Percentiles rank a stretch among this genome's conserved stretches.
Evolutionary conservation across 352 stramenopile species (phyloP).

Genomic region (Plasmopara viticola): DNA sequence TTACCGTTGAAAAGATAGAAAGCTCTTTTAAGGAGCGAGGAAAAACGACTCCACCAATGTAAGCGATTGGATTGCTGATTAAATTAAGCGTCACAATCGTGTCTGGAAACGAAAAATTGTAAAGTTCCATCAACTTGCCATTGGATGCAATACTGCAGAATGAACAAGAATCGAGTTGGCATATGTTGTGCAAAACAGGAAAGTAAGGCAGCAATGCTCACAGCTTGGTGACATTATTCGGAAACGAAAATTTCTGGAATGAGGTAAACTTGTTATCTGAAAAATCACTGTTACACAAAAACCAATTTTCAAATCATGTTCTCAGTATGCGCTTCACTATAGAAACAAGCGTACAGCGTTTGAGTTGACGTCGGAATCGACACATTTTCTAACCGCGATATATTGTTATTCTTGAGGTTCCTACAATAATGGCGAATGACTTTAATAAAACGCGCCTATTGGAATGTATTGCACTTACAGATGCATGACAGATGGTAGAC

Average conservation of each 20-base stretch:
- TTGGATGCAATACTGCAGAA: constrained; percentile 18
- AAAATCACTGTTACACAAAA: constrained; percentile 19
- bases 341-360: constrained; percentile 21
- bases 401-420: constrained; percentile 31
- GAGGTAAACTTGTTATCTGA: constrained; percentile 32
- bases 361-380: constrained; percentile 23
- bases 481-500: constrained; percentile 21
- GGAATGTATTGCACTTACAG: constrained; percentile 14
- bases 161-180: not conserved
- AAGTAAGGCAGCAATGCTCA: constrained; percentile 11
- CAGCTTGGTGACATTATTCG: constrained; percentile 25
- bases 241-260: constrained; percentile 19
- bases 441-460: not conserved
- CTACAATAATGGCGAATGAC: constrained; percentile 5
- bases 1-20: constrained; percentile 18
- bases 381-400: constrained; percentile 16
- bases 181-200: not conserved
- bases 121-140: constrained; percentile 20
- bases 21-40: constrained; percentile 20
- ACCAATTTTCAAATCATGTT: too few species aligned
- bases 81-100: constrained; percentile 28
- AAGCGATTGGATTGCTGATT: constrained; percentile 30
- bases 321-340: too few species aligned
- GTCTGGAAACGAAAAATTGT: constrained; percentile 32
- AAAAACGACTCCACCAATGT: constrained; percentile 30